phyloP scores from a whole-genome alignment of 1,284 basidiomycete species.

The Trichosporon coremiiforme region DNA sequence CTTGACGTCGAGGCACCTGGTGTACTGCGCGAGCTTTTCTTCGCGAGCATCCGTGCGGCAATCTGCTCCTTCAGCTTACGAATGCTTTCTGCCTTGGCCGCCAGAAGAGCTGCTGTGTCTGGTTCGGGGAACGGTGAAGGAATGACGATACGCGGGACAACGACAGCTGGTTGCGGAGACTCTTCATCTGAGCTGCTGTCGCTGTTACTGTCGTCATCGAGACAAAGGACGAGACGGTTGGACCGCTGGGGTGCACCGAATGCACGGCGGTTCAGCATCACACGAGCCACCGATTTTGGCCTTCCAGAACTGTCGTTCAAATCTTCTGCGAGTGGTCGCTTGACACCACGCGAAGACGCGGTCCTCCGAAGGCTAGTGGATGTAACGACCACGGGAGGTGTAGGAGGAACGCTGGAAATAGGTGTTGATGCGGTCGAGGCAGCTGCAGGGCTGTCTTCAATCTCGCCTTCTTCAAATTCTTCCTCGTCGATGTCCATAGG shows the following conservation, averaged over 20 bases:
- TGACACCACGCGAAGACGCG: constrained; percentile 35
- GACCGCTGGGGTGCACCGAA: constrained; percentile 38
- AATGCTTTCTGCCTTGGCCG: constrained; percentile 45
- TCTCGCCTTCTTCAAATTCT: constrained; percentile 49
- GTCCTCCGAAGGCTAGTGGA: constrained; percentile 20
- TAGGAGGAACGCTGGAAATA: constrained; percentile 6
- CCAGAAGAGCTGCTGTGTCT: constrained; percentile 34
- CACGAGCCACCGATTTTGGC: constrained; percentile 22
- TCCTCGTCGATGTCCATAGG: constrained; percentile 37
- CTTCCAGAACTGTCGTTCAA: constrained; percentile 39
- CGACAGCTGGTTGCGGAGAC: constrained; percentile 14
- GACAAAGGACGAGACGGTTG: constrained; percentile 33
- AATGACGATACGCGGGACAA: constrained; percentile 23
- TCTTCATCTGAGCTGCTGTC: constrained; percentile 31
- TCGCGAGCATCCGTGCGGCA: constrained; percentile 35
- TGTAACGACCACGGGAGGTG: constrained; percentile 18
- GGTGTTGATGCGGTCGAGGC: not conserved
- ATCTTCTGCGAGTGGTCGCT: constrained; percentile 49
- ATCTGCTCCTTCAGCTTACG: constrained; percentile 45
- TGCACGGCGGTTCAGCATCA: constrained; percentile 31
- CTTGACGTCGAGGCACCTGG: not conserved
- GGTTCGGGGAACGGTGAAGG: constrained; percentile 23
- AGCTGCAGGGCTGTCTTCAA: constrained; percentile 23
- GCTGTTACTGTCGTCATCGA: constrained; percentile 39
- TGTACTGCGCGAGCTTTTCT: constrained; percentile 20